A percentile compares a stretch with the other conserved stretches of the same genome.
phyloP scores from a whole-genome alignment of 805 yeast species.

The Saccharomycopsis fibuligera region DNA sequence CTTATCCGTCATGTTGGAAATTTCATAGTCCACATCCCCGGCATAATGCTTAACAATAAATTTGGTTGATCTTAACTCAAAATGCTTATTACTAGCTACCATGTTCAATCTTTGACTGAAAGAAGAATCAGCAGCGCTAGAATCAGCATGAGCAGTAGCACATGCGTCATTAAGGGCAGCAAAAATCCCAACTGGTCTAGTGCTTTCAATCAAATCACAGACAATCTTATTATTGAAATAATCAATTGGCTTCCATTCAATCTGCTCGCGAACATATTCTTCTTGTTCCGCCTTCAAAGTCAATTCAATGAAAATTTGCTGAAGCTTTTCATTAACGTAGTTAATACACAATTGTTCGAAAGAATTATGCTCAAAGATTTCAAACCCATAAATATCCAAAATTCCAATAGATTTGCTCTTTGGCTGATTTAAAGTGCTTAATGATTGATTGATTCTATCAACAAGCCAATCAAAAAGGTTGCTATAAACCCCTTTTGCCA shows the following conservation, averaged over 20 bases:
- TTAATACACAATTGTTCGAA: slow-evolving; percentile 95
- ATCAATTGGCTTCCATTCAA: slow-evolving; percentile 95
- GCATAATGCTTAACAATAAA: slow-evolving; percentile 95
- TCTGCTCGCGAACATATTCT: slow-evolving; percentile 90
- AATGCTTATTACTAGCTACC: slow-evolving; percentile 77
- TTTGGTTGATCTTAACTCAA: slow-evolving; percentile 81
- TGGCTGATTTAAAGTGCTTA: slow-evolving; percentile 44
- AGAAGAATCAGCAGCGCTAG: slow-evolving; percentile 92
- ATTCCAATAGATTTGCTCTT: slow-evolving; percentile 78
- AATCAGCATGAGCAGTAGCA: slow-evolving; percentile 98
- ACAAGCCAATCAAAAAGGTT: slow-evolving; percentile 97
- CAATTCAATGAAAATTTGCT: slow-evolving; percentile 92
- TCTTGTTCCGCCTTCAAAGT: slow-evolving; percentile 97
- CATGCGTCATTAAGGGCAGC: slow-evolving; percentile 95
- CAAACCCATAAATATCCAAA: slow-evolving; percentile 93
- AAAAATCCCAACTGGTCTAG: slow-evolving; percentile 93
- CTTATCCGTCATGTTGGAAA: slow-evolving; percentile 88
- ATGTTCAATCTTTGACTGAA: slow-evolving; percentile 86
- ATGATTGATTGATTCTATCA: slow-evolving; percentile 75
- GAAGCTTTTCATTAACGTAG: slow-evolving; percentile 91
- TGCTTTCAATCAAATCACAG: slow-evolving; percentile 90
- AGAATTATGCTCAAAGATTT: slow-evolving; percentile 89
- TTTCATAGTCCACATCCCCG: slow-evolving; percentile 94
- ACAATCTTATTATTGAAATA: slow-evolving; percentile 95
- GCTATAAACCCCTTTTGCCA: slow-evolving; percentile 90